phyloP scores from a whole-genome alignment of 1,139 yeast species.

The Meyerozyma sp. region DNA sequence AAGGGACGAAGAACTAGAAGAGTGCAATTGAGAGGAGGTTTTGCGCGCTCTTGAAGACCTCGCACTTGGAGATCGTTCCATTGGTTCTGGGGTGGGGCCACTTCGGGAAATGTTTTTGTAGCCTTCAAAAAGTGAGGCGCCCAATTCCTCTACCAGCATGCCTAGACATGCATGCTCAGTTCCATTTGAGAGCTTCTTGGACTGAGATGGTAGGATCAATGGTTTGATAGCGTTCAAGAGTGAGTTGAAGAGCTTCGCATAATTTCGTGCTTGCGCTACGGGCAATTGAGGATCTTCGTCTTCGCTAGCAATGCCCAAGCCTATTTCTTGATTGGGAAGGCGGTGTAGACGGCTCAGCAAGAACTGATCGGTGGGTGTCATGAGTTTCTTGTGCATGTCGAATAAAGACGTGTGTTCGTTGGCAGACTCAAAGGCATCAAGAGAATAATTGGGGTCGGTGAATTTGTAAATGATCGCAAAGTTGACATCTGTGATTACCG shows the following conservation, averaged over 20 bases:
- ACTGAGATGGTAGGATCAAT: slow-evolving; percentile 20
- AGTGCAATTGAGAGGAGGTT: background rate
- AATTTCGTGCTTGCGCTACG: slow-evolving; percentile 10
- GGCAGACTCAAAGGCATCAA: slow-evolving; percentile 17
- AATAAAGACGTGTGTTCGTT: slow-evolving; percentile 21
- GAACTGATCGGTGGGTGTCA: slow-evolving; percentile 38
- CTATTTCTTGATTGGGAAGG: slow-evolving; percentile 14
- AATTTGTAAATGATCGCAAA: slow-evolving; percentile 34
- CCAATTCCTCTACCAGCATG: slow-evolving; percentile 28
- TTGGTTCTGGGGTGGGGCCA: background rate
- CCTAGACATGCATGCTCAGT: slow-evolving; percentile 18
- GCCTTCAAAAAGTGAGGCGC: background rate
- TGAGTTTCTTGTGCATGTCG: slow-evolving; percentile 33
- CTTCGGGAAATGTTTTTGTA: background rate
- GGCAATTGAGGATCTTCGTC: slow-evolving; percentile 7
- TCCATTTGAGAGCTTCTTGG: slow-evolving; percentile 15
- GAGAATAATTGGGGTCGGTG: slow-evolving; percentile 30
- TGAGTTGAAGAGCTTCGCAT: slow-evolving; percentile 19
- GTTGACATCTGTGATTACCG: slow-evolving; percentile 28
- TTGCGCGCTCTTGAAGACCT: slow-evolving; percentile 2
- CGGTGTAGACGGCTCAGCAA: slow-evolving; percentile 21
- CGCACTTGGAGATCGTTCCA: slow-evolving; percentile 1
- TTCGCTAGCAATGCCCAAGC: slow-evolving; percentile 17
- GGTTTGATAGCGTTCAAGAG: slow-evolving; percentile 18
- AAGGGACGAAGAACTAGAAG: slow-evolving; percentile 5